Evolutionary conservation across 139 green algal species (phyloP), one percentile per base, ranked within the genome.

Genomic region (Chlamydomonas urium): DNA sequence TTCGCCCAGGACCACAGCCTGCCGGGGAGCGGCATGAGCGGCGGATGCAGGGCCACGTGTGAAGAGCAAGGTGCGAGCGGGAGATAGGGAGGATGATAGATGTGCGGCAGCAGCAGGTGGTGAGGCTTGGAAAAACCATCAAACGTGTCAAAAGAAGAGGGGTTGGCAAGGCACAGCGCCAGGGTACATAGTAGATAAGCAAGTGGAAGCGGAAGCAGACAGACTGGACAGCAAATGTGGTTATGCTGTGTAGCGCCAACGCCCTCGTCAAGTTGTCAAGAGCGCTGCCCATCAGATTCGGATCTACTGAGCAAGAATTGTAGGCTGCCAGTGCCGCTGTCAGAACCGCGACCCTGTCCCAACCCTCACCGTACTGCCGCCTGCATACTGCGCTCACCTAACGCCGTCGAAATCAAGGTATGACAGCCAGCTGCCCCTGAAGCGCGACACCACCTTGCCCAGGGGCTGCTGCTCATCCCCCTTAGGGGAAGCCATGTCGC

Each of bases 391-490:
- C 33, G 21, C 61, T 56, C 71, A 90, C 77, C 89, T 70, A 10
- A 76, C 42, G 1, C 79, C 75, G 38, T 88, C 84, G 59, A 90
- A 86, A 72, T 91, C 82, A 10, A 93, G 53, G 71, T 95, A 83
- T 1, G 79, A 88, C 31, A 96, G 83, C 90, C 90, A 96, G 79
- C 91, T 92, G 71, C 90, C 90, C 34, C 85, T 74, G 8, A 88
- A 50, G 1, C 47, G 58, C 10, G 70, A 59, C 6, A 85, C n/a
- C 50, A 76, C 53, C 71, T 56, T 26, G 45, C 56, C 8, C 28
- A 29, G 19, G n/a, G 31, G 60, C 60, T 45, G 33, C 33, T 67
- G 17, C 19, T 45, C 29, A 67, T 42, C 14, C 60, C 60, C 33
- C 38, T 6, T 28, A 67, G 14, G 33, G 19, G 19, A 45, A 8